Percentiles rank a stretch among this genome's conserved stretches.
Conservation (phyloP, 2,329 filamentous ascomycete genomes). For the Blastomyces percursus region DNA sequence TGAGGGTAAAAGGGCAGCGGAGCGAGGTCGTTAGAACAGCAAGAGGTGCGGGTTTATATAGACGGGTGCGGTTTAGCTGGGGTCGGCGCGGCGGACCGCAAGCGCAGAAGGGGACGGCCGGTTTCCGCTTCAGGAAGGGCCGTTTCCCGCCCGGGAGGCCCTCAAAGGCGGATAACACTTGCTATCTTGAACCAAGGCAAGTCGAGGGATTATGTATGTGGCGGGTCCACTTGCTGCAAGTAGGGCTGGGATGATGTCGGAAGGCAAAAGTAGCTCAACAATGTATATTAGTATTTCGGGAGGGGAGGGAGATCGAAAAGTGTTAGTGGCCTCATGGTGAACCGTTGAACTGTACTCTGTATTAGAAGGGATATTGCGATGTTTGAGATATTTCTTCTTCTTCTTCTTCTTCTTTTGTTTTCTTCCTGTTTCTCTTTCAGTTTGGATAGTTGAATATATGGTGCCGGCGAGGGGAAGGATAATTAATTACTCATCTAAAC, state of each 20-base stretch:
- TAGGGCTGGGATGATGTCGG: neutral
- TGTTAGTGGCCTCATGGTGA: neutral
- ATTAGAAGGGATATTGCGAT: neutral
- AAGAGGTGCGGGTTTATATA: constrained; percentile 3
- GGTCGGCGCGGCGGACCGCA: neutral
- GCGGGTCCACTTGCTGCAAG: neutral
- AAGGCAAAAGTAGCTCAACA: neutral
- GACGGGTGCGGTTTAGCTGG: neutral
- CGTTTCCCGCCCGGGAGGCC: too few species aligned
- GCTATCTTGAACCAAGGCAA: neutral
- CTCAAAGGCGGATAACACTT: too few species aligned
- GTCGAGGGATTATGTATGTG: neutral
- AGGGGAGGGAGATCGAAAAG: neutral
- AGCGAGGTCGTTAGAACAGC: neutral
- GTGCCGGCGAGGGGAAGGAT: too few species aligned
- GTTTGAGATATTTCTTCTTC: too few species aligned
- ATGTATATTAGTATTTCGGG: neutral
- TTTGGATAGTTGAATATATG: too few species aligned
- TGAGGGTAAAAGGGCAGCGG: too few species aligned
- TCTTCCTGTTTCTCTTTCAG: too few species aligned
- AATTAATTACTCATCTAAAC: too few species aligned
- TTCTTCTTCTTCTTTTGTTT: too few species aligned
- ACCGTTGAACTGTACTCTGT: neutral
- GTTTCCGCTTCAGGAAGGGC: neutral
- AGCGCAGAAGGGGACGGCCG: neutral